These are phyloP conservation scores for Picochlorum costavermella DNA, from an alignment of 139 green algal species.

Conservation along the genomic window DNA sequence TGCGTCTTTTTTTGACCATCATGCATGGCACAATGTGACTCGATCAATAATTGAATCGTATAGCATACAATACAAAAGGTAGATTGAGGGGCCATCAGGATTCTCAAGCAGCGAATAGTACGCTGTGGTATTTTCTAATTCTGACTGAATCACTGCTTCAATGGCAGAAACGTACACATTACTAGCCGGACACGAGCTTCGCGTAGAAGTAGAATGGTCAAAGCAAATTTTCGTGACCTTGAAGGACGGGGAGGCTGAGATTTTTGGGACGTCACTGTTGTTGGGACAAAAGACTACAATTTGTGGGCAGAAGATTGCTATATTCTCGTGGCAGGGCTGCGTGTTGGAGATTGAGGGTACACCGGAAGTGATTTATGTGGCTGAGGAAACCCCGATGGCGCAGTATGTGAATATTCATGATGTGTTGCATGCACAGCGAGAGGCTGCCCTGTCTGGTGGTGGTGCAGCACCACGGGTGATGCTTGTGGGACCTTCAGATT, in stretches of 20 bases:
- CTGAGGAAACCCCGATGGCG: slow-evolving; percentile 72
- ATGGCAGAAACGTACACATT: too few relatives aligned
- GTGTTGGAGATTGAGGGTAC: slow-evolving; percentile 43
- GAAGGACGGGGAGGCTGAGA: slow-evolving; percentile 56
- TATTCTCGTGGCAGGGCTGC: slow-evolving; percentile 75
- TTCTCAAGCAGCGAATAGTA: too few relatives aligned
- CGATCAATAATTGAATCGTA: too few relatives aligned
- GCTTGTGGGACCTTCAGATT: slow-evolving; percentile 78
- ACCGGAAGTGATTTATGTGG: slow-evolving; percentile 58
- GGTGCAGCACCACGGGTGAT: slow-evolving; percentile 17
- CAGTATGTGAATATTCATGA: slow-evolving; percentile 75
- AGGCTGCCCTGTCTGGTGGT: slow-evolving; percentile 26
- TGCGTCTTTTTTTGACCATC: too few relatives aligned
- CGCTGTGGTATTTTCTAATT: too few relatives aligned
- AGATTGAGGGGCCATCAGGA: too few relatives aligned
- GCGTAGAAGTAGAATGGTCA: slow-evolving; percentile 46
- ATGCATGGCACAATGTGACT: too few relatives aligned
- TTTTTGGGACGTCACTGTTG: slow-evolving; percentile 79
- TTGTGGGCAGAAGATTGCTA: slow-evolving; percentile 65
- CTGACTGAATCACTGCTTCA: too few relatives aligned
- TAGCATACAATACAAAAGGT: too few relatives aligned
- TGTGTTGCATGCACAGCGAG: slow-evolving; percentile 42
- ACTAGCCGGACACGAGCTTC: slow-evolving; percentile 25
- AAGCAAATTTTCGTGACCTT: slow-evolving; percentile 39
- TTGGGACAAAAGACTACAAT: slow-evolving; percentile 44